Conservation (phyloP, 768 basidiomycete species). For the Mycena latifolia region DNA sequence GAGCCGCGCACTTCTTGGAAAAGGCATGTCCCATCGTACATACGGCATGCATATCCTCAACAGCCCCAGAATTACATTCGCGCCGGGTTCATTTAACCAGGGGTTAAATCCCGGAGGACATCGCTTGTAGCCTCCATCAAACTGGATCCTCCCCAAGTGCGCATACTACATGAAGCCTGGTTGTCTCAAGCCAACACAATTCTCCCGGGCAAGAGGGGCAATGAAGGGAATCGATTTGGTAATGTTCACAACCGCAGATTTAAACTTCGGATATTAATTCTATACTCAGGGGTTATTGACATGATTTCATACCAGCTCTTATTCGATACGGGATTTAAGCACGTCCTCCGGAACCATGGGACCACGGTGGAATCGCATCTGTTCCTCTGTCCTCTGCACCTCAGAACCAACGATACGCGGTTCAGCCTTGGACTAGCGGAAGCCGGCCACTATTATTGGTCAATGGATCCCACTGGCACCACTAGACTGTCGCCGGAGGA, state of each 20-base stretch:
- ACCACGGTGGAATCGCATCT: background rate
- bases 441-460: background rate
- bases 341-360: background rate
- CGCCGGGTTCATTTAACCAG: background rate
- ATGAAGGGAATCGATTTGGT: background rate
- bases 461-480: background rate
- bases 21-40: background rate
- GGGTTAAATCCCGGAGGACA: background rate
- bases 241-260: background rate
- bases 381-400: background rate
- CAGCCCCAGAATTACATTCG: background rate
- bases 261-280: too few species aligned
- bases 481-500: background rate
- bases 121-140: background rate
- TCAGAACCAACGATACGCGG: background rate
- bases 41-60: background rate
- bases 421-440: background rate
- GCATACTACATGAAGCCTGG: background rate
- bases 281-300: background rate
- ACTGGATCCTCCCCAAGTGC: background rate
- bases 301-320: background rate
- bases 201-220: background rate
- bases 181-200: constrained; percentile 6
- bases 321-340: background rate
- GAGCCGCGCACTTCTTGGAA: background rate